Percentiles rank a stretch among this genome's conserved stretches.
Conservation (phyloP, 768 basidiomycete species). For the Tephrocybe rancida region DNA sequence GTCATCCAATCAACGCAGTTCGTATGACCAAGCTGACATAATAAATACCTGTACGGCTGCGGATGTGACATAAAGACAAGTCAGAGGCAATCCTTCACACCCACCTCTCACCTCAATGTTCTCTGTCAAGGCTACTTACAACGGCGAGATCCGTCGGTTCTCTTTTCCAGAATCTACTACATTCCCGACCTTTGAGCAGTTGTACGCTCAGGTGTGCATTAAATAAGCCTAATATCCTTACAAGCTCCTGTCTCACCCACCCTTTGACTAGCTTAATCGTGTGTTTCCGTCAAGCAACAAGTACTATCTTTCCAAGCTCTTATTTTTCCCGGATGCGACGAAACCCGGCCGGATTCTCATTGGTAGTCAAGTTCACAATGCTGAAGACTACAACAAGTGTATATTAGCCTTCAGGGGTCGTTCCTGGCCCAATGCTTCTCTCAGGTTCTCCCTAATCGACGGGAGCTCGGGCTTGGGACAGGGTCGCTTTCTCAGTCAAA, state of each 20-base stretch:
- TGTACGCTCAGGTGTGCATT: conserved; percentile 62
- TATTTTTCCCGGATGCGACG: conserved; percentile 67
- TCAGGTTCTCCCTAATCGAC: conserved; percentile 66
- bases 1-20: too few species aligned
- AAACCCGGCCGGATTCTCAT: conserved; percentile 61
- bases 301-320: conserved; percentile 66
- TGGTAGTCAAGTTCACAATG: conserved; percentile 57
- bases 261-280: conserved; percentile 60
- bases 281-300: conserved; percentile 64
- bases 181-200: conserved; percentile 66
- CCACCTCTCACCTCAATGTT: conserved; percentile 52
- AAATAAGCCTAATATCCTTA: neutral
- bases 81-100: neutral
- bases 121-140: conserved; percentile 79
- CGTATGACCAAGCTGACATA: too few species aligned
- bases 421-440: conserved; percentile 57
- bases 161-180: conserved; percentile 48
- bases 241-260: conserved; percentile 26
- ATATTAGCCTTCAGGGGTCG: conserved; percentile 52
- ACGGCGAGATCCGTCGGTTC: conserved; percentile 68
- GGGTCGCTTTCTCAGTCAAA: conserved; percentile 1
- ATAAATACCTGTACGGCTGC: neutral
- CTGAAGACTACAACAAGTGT: conserved; percentile 57
- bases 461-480: conserved; percentile 30
- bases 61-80: neutral